phyloP scores from a whole-genome alignment of 495 filamentous ascomycete species.

The Parmelia sp. region DNA sequence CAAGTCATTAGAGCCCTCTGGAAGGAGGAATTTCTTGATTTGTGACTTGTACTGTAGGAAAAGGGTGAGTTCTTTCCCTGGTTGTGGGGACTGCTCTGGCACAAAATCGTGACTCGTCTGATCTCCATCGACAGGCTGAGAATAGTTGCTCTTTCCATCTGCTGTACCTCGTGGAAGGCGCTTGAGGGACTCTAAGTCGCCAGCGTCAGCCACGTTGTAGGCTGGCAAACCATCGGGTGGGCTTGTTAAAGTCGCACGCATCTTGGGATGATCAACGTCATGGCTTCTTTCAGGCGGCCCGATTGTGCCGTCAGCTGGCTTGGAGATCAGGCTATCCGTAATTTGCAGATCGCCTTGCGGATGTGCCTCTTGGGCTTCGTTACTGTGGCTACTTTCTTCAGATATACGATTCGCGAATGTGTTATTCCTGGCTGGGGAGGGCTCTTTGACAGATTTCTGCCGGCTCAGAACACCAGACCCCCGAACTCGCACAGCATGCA shows the following conservation, averaged over 20 bases:
- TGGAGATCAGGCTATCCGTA: constrained; percentile 43
- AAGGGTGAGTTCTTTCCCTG: constrained; percentile 85
- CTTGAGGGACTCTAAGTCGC: constrained; percentile 17
- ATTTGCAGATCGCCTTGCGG: constrained; percentile 27
- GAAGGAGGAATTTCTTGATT: constrained; percentile 90
- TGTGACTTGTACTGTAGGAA: constrained; percentile 95
- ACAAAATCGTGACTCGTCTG: constrained; percentile 46
- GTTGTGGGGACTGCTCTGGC: constrained; percentile 66
- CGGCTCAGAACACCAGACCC: constrained; percentile 62
- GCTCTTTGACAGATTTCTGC: constrained; percentile 52
- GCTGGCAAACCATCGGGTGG: constrained; percentile 24
- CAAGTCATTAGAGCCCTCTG: constrained; percentile 74
- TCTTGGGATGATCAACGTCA: constrained; percentile 27
- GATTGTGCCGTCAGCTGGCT: constrained; percentile 55
- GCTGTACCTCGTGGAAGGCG: constrained; percentile 21
- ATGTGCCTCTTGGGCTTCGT: constrained; percentile 35
- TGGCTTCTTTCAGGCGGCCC: constrained; percentile 37
- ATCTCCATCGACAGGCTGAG: constrained; percentile 29
- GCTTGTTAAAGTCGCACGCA: constrained; percentile 33
- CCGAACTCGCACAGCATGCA: constrained; percentile 82
- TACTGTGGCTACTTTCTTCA: constrained; percentile 51
- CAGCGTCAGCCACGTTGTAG: constrained; percentile 12
- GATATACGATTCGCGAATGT: constrained; percentile 55
- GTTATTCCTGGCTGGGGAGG: constrained; percentile 52
- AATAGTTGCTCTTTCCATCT: constrained; percentile 17